Conservation (phyloP, 1,284 basidiomycete genomes). For the Irpex sp. region DNA sequence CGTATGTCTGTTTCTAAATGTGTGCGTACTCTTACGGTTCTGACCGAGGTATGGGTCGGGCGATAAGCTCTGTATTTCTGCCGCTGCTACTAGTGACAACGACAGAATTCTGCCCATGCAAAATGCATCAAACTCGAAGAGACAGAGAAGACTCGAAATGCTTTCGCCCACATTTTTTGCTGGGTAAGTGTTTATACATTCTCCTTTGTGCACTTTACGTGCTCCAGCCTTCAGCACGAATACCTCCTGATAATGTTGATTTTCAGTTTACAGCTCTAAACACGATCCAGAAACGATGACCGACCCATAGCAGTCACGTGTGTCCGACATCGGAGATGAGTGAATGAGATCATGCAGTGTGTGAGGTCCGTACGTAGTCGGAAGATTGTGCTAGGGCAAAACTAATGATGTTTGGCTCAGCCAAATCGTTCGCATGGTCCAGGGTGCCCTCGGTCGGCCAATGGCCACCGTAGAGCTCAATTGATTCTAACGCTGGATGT, state of each 20-base stretch:
- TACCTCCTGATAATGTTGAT: too few species aligned
- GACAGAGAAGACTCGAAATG: too few species aligned
- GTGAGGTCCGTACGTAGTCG: not conserved
- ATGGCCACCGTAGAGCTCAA: not conserved
- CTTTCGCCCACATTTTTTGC: too few species aligned
- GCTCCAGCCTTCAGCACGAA: not conserved
- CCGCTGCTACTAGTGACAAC: too few species aligned
- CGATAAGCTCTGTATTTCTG: too few species aligned
- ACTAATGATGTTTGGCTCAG: not conserved
- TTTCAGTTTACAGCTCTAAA: not conserved
- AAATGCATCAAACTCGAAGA: too few species aligned
- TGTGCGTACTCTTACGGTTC: too few species aligned
- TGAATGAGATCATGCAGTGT: not conserved
- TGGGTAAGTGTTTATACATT: too few species aligned
- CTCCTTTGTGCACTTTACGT: not conserved
- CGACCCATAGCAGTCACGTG: not conserved
- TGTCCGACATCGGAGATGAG: not conserved
- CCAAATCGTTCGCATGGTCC: not conserved
- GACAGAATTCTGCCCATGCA: too few species aligned
- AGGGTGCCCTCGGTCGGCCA: not conserved
- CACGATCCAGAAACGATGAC: not conserved
- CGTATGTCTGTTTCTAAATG: too few species aligned
- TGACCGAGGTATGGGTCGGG: too few species aligned
- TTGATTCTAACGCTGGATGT: not conserved
- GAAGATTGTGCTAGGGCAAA: not conserved